Evolutionary conservation across 225 moss, liverwort and hornwort species (phyloP).

Genomic region (Marchantia paleacea): DNA sequence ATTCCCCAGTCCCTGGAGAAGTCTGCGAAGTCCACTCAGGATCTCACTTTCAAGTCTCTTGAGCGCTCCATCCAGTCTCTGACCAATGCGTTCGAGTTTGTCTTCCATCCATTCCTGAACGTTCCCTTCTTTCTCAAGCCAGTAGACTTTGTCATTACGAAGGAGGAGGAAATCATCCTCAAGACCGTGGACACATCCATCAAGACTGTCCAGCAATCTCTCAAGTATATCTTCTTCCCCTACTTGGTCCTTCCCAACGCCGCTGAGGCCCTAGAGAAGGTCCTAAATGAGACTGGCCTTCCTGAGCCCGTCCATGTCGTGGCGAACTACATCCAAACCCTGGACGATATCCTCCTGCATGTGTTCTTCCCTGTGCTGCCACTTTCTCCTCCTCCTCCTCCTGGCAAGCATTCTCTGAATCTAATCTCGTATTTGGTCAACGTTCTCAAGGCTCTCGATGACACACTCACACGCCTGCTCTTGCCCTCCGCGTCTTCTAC

Average conservation of each 20-base stretch:
- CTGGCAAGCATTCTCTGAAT: not conserved
- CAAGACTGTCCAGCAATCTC: not conserved
- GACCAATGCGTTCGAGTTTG: not conserved
- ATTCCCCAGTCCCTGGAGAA: not conserved
- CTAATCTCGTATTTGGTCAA: not conserved
- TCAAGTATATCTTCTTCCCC: not conserved
- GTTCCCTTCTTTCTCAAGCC: not conserved
- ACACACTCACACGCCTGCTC: not conserved
- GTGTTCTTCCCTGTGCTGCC: not conserved
- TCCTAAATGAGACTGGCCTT: not conserved
- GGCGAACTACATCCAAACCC: not conserved
- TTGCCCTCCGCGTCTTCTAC: not conserved
- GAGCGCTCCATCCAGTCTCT: not conserved
- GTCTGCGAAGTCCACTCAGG: not conserved
- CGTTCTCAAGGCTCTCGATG: not conserved
- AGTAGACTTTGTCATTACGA: not conserved
- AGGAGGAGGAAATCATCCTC: not conserved
- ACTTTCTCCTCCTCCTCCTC: not conserved
- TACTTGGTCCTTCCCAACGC: not conserved
- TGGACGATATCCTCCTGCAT: not conserved
- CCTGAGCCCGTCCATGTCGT: too few relatives aligned
- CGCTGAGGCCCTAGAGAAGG: not conserved
- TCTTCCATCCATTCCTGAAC: not conserved
- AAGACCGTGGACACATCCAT: not conserved
- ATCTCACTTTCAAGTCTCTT: not conserved